Evolutionary conservation across 164 flowering plant genomes (phyloP).

Genomic region (Nelumbo lutea): DNA sequence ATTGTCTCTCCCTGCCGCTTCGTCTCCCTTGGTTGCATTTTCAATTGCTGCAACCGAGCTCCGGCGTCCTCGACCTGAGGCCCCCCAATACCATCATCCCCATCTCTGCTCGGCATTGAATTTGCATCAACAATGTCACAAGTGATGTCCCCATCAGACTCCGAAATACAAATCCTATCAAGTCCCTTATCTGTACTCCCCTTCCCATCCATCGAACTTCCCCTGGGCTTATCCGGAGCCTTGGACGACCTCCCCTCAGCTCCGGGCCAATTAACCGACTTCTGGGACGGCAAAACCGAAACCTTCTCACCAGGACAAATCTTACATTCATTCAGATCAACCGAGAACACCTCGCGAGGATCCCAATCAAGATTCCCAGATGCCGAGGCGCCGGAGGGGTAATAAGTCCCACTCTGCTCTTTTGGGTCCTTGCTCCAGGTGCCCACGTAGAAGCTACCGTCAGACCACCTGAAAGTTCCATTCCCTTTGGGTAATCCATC

Average conservation of each 20-base stretch:
- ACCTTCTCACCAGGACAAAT: constrained; percentile 63
- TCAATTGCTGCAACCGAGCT: constrained; percentile 21
- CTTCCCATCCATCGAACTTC: constrained; percentile 61
- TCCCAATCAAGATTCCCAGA: constrained; percentile 51
- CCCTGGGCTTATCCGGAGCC: constrained; percentile 38
- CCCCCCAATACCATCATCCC: constrained; percentile 31
- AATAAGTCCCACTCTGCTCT: constrained; percentile 61
- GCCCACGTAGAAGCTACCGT: constrained; percentile 72
- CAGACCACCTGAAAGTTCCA: constrained; percentile 54
- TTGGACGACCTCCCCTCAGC: constrained; percentile 14
- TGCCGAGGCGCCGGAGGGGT: constrained; percentile 36
- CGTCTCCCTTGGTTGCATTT: constrained; percentile 15
- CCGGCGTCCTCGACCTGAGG: constrained; percentile 22
- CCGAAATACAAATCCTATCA: constrained; percentile 43
- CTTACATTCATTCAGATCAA: constrained; percentile 44
- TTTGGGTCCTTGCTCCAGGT: constrained; percentile 57
- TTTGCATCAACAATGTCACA: constrained; percentile 15
- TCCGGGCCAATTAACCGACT: constrained; percentile 30
- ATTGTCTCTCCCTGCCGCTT: constrained; percentile 57
- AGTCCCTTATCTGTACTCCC: constrained; percentile 30
- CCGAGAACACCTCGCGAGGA: constrained; percentile 55
- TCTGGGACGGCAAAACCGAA: constrained; percentile 70
- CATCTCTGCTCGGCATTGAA: constrained; percentile 15
- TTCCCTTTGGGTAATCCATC: constrained; percentile 63
- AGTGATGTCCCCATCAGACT: constrained; percentile 24